Evolutionary conservation across 495 filamentous ascomycete species (phyloP), one percentile per base, ranked within the genome.

Genomic region (Trichoderma gamsii): DNA sequence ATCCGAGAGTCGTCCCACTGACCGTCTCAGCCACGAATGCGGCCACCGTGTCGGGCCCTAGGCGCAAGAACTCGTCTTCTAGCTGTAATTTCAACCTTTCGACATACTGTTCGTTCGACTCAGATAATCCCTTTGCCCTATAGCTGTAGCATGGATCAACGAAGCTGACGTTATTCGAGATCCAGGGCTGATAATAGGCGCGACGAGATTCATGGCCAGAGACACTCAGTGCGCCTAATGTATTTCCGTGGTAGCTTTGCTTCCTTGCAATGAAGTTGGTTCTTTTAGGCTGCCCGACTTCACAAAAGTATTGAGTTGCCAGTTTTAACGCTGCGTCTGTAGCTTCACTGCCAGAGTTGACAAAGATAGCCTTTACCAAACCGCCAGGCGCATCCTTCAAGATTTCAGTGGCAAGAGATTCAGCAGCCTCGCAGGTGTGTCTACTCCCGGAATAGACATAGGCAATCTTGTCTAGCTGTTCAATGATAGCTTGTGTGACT

Each of bases 11-110:
- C 76, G 84, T 83, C 8, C 88, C 88, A 49, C 83, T 81, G 13
- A 87, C 77, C 3, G 91, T 87, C 73, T 96, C 92, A 1, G 87
- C 87, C 41, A 95, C 78, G 70, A 95, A 93, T 3, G 89, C 92
- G 69, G 86, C 88, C 11, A 95, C 90, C n/a, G 18, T 51, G 13
- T 51, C 16, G 21, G 46, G 15, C 3, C 46, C 46, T n/a, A 51
- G 16, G 46, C 46, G 46, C 16, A n/a, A n/a, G 21, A 51, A 51
- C 16, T 51, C 46, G 46, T 18, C 46, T 0, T 51, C 46, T 4
- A 51, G 13, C 6, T 51, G 16, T 51, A n/a, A n/a, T 3, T 15
- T n/a, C 2, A 51, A n/a, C 21, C 46, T 51, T 1, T 16, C 12
- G 6, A 51, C 46, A 21, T 51, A 51, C 21, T 51, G 16, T 1